phyloP scores from a whole-genome alignment of 1,284 basidiomycete species.

The Kalmanozyma brasiliensis region DNA sequence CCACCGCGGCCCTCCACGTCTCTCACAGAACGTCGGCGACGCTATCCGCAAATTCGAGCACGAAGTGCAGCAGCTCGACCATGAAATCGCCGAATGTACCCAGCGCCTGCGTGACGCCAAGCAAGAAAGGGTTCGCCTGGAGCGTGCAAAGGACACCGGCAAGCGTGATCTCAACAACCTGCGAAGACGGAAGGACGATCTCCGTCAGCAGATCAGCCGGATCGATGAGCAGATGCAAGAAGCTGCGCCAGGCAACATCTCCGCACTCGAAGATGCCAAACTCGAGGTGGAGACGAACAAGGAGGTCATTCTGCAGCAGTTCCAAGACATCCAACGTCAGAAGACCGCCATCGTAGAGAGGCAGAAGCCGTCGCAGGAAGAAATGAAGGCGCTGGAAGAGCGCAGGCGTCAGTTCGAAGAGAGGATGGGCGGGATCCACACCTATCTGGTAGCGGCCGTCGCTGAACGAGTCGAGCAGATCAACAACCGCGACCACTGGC shows the following conservation, averaged over 20 bases:
- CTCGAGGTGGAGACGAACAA: slow-evolving; percentile 50
- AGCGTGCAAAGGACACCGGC: slow-evolving; percentile 23
- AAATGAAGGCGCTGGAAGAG: slow-evolving; percentile 36
- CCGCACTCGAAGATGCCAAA: slow-evolving; percentile 74
- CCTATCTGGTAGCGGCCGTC: slow-evolving; percentile 49
- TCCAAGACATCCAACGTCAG: slow-evolving; percentile 46
- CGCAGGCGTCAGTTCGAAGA: slow-evolving; percentile 17
- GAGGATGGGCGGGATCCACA: slow-evolving; percentile 36
- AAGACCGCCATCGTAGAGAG: slow-evolving; percentile 65
- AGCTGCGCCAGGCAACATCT: slow-evolving; percentile 78
- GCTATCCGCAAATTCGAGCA: slow-evolving; percentile 47
- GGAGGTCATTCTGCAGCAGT: slow-evolving; percentile 47
- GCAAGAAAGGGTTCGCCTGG: slow-evolving; percentile 16
- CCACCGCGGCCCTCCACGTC: slow-evolving; percentile 63
- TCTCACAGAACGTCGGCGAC: slow-evolving; percentile 61
- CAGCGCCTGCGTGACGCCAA: slow-evolving; percentile 14
- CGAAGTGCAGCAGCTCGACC: slow-evolving; percentile 31
- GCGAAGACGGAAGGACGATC: slow-evolving; percentile 32
- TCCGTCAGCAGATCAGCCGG: slow-evolving; percentile 63
- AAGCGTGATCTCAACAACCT: slow-evolving; percentile 23
- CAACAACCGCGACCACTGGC: slow-evolving; percentile 49
- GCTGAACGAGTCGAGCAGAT: slow-evolving; percentile 62
- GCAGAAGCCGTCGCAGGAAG: slow-evolving; percentile 63
- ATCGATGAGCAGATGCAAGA: slow-evolving; percentile 77
- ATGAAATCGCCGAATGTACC: slow-evolving; percentile 16